phyloP scores from a whole-genome alignment of 352 stramenopile genomes.

The Pythium dissotocum region DNA sequence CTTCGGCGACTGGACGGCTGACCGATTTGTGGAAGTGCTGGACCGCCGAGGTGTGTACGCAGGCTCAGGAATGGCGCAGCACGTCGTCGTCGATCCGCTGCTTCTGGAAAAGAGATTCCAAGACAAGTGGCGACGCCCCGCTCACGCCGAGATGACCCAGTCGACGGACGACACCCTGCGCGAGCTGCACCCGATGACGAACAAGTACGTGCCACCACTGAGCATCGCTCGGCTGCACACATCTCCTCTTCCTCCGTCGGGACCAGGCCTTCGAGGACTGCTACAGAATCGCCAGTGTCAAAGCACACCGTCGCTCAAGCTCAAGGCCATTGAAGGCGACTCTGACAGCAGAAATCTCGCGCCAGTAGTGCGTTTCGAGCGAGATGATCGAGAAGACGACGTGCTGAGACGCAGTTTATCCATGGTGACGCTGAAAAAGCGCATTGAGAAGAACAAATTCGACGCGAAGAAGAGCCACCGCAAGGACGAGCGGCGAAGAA shows the following conservation, averaged over 20 bases:
- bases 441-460: slow-evolving; percentile 45
- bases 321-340: slow-evolving; percentile 12
- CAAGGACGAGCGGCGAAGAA: slow-evolving; percentile 10
- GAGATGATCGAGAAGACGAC: slow-evolving; percentile 36
- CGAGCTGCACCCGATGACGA: slow-evolving; percentile 44
- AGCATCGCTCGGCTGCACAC: slow-evolving; percentile 45
- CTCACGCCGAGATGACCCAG: slow-evolving; percentile 18
- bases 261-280: slow-evolving; percentile 1
- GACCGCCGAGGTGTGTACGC: slow-evolving; percentile 34
- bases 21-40: slow-evolving; percentile 64
- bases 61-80: slow-evolving; percentile 37
- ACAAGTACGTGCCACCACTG: slow-evolving; percentile 59
- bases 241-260: not conserved
- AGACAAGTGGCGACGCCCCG: slow-evolving; percentile 45
- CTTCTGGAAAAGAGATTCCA: slow-evolving; percentile 59
- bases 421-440: slow-evolving; percentile 53
- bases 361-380: not conserved
- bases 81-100: slow-evolving; percentile 56
- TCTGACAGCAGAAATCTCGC: not conserved
- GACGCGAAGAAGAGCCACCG: slow-evolving; percentile 17
- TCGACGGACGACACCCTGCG: slow-evolving; percentile 45
- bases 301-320: slow-evolving; percentile 22
- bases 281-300: slow-evolving; percentile 24
- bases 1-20: slow-evolving; percentile 27
- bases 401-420: slow-evolving; percentile 64